Conservation (phyloP, 257 asterid species). For the Leptodermis oblonga region DNA sequence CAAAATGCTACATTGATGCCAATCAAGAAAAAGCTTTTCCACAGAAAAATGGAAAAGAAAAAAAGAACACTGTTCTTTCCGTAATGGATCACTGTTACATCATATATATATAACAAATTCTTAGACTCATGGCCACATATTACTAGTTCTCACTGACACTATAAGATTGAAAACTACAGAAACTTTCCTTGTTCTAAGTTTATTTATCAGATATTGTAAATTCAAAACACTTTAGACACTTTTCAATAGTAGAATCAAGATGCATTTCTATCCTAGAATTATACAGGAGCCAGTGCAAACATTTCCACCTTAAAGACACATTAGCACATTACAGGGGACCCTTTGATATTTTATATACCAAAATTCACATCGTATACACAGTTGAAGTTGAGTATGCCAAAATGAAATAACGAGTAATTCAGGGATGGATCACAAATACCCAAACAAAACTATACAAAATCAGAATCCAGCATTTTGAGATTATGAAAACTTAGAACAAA, state of each 20-base stretch:
- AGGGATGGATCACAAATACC: neutral
- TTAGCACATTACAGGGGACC: neutral
- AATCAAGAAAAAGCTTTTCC: neutral
- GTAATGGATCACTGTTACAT: neutral
- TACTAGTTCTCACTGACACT: neutral
- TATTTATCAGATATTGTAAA: neutral
- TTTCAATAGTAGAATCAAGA: neutral
- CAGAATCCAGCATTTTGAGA: neutral
- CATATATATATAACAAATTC: neutral
- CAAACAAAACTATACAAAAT: neutral
- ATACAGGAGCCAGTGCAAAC: neutral
- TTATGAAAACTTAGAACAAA: neutral
- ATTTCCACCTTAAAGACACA: neutral
- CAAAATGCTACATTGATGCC: conserved; percentile 1
- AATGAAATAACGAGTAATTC: neutral
- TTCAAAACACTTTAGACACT: neutral
- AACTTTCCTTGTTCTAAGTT: neutral
- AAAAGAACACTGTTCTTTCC: neutral
- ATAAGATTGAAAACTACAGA: neutral
- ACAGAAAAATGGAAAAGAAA: no score
- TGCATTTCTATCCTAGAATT: neutral
- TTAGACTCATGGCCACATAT: neutral
- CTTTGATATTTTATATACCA: neutral
- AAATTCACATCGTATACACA: neutral
- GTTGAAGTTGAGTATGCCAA: neutral